Evolutionary conservation across 2,329 filamentous ascomycete species (phyloP).

Genomic region (Furcasterigmium sp.): DNA sequence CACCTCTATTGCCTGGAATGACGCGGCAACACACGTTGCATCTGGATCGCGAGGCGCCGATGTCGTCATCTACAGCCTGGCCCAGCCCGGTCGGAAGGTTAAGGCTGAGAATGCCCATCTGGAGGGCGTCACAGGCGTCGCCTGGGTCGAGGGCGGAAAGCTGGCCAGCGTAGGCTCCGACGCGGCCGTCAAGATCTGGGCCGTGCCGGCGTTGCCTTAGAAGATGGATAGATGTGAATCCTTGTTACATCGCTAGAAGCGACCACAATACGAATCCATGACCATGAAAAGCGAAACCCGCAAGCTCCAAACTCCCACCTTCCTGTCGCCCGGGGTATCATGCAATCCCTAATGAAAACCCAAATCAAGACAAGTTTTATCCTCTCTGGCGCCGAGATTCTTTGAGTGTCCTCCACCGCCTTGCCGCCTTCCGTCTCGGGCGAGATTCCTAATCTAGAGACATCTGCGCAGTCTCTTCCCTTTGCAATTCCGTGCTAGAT

Average conservation of each 20-base stretch:
- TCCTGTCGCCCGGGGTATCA: too few relatives aligned
- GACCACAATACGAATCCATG: constrained; percentile 5
- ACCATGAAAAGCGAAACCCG: not conserved
- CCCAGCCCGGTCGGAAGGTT: constrained; percentile 75
- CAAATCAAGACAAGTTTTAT: too few relatives aligned
- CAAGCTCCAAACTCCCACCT: too few relatives aligned
- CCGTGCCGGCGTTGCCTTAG: constrained; percentile 50
- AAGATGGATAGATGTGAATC: not conserved
- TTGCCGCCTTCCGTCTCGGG: not conserved
- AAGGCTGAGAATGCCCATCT: constrained; percentile 89
- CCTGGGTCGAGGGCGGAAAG: constrained; percentile 67
- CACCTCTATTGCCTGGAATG: constrained; percentile 67
- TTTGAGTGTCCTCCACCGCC: too few relatives aligned
- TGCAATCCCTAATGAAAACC: too few relatives aligned
- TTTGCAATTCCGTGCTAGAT: constrained; percentile 18
- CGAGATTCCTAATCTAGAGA: constrained; percentile 28
- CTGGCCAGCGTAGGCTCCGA: constrained; percentile 81
- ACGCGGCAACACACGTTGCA: constrained; percentile 68
- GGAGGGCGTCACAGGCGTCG: constrained; percentile 85
- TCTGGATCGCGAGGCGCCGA: constrained; percentile 89
- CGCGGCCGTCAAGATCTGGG: constrained; percentile 89
- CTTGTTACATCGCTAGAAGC: constrained; percentile 4
- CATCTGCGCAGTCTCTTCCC: constrained; percentile 31
- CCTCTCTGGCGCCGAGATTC: too few relatives aligned
- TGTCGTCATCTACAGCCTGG: constrained; percentile 85